Conservation (phyloP, 1,284 basidiomycete species). For the Puccinia brachypodii region DNA sequence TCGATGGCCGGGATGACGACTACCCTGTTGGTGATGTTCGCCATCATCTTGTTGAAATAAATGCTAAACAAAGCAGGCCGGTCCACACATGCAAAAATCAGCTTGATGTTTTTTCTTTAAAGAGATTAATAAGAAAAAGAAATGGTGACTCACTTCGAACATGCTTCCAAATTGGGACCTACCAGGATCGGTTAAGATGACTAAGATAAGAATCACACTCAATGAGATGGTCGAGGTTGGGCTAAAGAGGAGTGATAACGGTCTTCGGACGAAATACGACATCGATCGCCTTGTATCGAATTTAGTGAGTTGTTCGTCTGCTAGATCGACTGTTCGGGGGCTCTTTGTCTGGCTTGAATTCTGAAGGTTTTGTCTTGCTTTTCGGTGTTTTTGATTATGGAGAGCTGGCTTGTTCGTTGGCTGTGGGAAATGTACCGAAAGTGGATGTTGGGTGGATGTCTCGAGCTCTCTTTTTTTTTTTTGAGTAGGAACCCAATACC, state of each 20-base stretch:
- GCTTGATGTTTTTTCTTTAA: background rate
- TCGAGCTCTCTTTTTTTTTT: no score
- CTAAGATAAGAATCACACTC: background rate
- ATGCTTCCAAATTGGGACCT: conserved; percentile 26
- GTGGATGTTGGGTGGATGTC: no score
- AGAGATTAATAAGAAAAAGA: background rate
- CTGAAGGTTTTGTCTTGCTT: no score
- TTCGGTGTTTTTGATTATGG: no score
- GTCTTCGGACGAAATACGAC: no score
- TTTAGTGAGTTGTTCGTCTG: no score
- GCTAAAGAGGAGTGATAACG: background rate
- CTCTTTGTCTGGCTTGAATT: no score
- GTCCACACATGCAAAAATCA: background rate
- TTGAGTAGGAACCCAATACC: no score
- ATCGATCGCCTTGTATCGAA: no score
- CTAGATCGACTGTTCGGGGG: no score
- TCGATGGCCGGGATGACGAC: background rate
- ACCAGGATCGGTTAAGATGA: background rate
- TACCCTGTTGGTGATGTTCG: background rate
- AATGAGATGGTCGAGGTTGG: background rate
- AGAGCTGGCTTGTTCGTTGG: no score
- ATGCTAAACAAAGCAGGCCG: background rate
- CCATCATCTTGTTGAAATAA: conserved; percentile 31
- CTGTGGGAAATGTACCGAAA: no score
- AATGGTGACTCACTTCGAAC: conserved; percentile 11